Evolutionary conservation across 805 yeast genomes (phyloP), one percentile per base, ranked within the genome.

Genomic region (Candida boleticola): DNA sequence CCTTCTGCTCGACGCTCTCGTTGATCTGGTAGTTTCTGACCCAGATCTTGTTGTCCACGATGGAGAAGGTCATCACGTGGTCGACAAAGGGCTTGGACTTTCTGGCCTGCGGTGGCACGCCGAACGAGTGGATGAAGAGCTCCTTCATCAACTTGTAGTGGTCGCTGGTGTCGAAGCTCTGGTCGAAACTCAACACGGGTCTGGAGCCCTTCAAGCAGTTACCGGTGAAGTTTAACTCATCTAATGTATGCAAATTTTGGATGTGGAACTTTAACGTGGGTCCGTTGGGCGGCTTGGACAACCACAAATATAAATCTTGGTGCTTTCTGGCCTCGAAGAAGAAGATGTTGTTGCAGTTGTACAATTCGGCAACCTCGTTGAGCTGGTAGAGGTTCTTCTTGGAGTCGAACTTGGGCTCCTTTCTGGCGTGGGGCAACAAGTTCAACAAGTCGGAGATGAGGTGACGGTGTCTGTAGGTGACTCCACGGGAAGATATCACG

Each of bases 281-380:
- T 1, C 99, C 99, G 62, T 93, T 92, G 33, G 99, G 99, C 22
- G 98, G 93, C 66, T 93, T 92, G 26, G 97, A 80, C 49, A 93
- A 64, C 96, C 97, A 93, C 64, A 93, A 65, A 64, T 93, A 93
- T 57, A 93, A 79, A 68, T 93, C 99, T 64, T 82, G 86, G 67
- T 92, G 97, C 66, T 93, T 93, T 71, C 98, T 83, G 42, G 96
- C 88, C 67, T 93, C 99, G 62, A 93, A 93, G 63, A 85, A 93
- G 61, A 89, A 72, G 52, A 93, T 79, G 61, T 93, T 93, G 69
- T 93, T 93, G 76, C 99, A 93, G 74, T 93, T 93, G 78, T 92
- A 89, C 49, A 93, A 73, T 59, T 93, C 99, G 2, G 98, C 98
- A 47, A 90, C 85, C 70, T 93, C 99, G 59, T 93, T 93, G 46